phyloP scores from a whole-genome alignment of 2,329 filamentous ascomycete genomes.

The Scopulariopsis brevicaulis region DNA sequence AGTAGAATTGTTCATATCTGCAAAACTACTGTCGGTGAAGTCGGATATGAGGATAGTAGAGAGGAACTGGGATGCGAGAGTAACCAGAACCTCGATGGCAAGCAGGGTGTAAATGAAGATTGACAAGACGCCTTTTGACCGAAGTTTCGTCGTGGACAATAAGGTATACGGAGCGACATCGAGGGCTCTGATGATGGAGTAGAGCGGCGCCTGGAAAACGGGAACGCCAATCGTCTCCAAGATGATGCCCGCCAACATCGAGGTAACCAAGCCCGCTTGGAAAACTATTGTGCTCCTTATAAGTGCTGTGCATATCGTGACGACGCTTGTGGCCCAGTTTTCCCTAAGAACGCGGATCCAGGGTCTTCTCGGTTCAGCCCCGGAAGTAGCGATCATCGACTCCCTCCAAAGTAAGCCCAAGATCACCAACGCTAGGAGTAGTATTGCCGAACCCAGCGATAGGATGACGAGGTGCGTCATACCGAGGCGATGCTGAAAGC shows the following conservation, averaged over 20 bases:
- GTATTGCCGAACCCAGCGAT: neutral
- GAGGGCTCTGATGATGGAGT: neutral
- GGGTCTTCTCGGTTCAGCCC: neutral
- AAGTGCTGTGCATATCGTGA: neutral
- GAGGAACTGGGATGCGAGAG: no score
- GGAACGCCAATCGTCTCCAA: neutral
- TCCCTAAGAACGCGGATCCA: neutral
- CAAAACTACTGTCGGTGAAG: no score
- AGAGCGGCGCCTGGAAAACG: neutral
- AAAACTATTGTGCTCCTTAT: neutral
- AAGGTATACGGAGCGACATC: neutral
- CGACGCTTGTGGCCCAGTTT: neutral
- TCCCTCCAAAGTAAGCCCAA: neutral
- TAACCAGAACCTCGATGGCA: no score
- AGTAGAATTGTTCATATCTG: no score
- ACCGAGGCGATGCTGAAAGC: neutral
- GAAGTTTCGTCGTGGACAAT: no score
- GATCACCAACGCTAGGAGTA: neutral
- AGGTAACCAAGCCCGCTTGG: neutral
- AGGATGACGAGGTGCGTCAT: neutral
- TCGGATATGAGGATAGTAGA: no score
- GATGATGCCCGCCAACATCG: neutral
- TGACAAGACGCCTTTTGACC: no score
- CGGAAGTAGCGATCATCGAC: neutral
- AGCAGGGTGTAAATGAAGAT: no score